Percentiles rank a stretch among this genome's conserved stretches.
These are phyloP conservation scores for Citrus glauca DNA, from an alignment of 345 rosid species.

Conservation along the genomic window DNA sequence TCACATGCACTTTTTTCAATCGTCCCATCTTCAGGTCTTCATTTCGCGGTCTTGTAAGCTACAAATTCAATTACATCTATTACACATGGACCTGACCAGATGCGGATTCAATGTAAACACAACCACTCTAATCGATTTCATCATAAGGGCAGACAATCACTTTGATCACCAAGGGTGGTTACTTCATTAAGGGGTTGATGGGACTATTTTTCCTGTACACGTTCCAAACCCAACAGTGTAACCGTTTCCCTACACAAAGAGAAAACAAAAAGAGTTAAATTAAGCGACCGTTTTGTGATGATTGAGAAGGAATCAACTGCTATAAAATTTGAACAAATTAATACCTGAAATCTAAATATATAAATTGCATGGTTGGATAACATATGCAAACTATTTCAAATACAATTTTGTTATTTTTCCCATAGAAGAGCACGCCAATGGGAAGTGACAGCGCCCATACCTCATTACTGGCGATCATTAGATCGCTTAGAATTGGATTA, in stretches of 20 bases:
- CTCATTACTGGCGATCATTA: not conserved
- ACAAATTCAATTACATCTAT: not conserved
- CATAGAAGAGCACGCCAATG: too few relatives aligned
- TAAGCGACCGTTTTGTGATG: not conserved
- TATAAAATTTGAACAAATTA: not conserved
- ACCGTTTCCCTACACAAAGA: conserved; percentile 68
- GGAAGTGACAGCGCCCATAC: not conserved
- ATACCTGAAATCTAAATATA: not conserved
- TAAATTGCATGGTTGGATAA: not conserved
- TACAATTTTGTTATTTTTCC: not conserved
- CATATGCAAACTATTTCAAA: too few relatives aligned
- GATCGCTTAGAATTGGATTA: not conserved
- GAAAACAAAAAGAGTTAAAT: conserved; percentile 1
- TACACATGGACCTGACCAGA: not conserved
- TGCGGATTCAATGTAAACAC: not conserved
- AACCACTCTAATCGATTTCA: not conserved
- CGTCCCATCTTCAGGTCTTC: not conserved
- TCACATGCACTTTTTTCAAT: not conserved
- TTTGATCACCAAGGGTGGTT: not conserved
- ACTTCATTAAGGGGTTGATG: conserved; percentile 36
- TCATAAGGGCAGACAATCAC: not conserved
- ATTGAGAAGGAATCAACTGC: not conserved
- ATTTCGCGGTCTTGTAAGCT: not conserved
- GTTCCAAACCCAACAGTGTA: conserved; percentile 88
- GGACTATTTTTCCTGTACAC: conserved; percentile 76